These are phyloP conservation scores for Inonotus obliquus DNA, from an alignment of 1,284 basidiomycete species.

Conservation along the genomic window DNA sequence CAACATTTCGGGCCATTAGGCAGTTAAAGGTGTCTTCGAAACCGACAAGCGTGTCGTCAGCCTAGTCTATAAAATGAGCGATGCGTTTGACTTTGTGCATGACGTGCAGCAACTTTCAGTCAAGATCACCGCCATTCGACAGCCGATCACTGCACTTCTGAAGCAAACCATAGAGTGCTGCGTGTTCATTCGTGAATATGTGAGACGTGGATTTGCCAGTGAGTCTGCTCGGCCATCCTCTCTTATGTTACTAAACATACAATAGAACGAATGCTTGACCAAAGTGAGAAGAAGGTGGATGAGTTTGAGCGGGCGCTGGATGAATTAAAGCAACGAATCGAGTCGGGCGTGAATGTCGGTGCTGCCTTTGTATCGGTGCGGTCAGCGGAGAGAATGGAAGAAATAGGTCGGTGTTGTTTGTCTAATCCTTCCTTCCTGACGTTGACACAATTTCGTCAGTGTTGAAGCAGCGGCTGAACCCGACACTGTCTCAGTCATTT, in stretches of 20 bases:
- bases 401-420: too few relatives aligned
- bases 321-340: neutral
- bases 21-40: neutral
- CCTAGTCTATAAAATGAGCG: neutral
- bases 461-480: too few relatives aligned
- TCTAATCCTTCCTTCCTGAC: too few relatives aligned
- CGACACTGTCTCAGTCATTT: too few relatives aligned
- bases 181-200: neutral
- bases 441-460: too few relatives aligned
- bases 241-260: neutral
- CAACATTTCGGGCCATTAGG: neutral
- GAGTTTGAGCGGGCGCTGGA: neutral
- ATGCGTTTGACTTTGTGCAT: neutral
- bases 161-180: neutral
- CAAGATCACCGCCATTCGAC: neutral
- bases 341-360: neutral
- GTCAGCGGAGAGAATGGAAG: too few relatives aligned
- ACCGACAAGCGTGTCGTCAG: neutral
- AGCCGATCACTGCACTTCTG: neutral
- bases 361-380: neutral
- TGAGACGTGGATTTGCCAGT: neutral
- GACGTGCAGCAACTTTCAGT: neutral
- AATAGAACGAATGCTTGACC: constrained; percentile 1
- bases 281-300: neutral
- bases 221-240: neutral